phyloP scores from a whole-genome alignment of 352 stramenopile genomes.

The Globisporangium middletonii region DNA sequence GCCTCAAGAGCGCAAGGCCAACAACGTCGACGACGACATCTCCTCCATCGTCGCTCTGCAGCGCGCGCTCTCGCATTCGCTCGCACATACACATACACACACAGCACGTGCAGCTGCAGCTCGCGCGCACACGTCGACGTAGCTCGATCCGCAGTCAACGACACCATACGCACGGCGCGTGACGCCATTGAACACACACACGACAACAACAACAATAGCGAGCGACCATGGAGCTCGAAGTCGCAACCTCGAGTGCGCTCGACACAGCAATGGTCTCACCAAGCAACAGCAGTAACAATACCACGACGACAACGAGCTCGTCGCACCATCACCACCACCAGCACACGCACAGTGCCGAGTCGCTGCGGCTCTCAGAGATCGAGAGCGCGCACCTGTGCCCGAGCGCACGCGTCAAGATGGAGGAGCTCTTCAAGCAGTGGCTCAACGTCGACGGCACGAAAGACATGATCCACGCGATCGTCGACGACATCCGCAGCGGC shows the following conservation, averaged over 20 bases:
- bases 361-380: slow-evolving; percentile 74
- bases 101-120: no score
- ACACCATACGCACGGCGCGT: no score
- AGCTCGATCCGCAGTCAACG: no score
- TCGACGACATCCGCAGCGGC: slow-evolving; percentile 69
- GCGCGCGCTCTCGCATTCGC: no score
- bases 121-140: no score
- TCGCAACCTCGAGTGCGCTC: slow-evolving; percentile 4
- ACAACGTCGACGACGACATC: background rate
- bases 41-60: background rate
- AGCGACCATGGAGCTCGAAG: slow-evolving; percentile 12
- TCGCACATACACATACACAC: no score
- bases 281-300: slow-evolving; percentile 22
- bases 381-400: slow-evolving; percentile 74
- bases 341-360: slow-evolving; percentile 15
- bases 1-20: background rate
- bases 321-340: slow-evolving; percentile 1
- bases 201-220: background rate
- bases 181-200: background rate
- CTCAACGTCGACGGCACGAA: slow-evolving; percentile 83
- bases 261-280: slow-evolving; percentile 61
- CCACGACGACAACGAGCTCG: slow-evolving; percentile 13
- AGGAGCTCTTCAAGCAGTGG: slow-evolving; percentile 84
- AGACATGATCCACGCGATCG: slow-evolving; percentile 79
- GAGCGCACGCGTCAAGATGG: slow-evolving; percentile 82